phyloP scores from a whole-genome alignment of 768 basidiomycete species.

The Serendipita indica region DNA sequence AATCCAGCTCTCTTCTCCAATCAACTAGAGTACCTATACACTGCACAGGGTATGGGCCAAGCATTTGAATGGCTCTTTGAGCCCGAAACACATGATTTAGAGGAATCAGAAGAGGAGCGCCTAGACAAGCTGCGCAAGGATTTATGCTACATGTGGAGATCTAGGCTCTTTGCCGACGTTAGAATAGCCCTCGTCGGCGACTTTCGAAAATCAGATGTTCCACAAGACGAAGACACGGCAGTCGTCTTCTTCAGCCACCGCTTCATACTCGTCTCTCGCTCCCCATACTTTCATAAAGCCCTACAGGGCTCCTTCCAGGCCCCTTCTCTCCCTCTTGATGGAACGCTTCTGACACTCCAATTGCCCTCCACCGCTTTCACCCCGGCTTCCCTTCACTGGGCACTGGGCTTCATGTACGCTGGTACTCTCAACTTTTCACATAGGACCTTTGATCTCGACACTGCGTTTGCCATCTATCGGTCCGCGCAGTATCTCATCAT shows the following conservation, averaged over 20 bases:
- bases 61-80: constrained; percentile 83
- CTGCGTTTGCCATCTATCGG: constrained; percentile 78
- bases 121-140: constrained; percentile 84
- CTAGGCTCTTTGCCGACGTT: constrained; percentile 84
- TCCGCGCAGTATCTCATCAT: constrained; percentile 70
- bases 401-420: constrained; percentile 86
- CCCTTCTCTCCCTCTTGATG: constrained; percentile 21
- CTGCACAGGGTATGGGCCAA: constrained; percentile 76
- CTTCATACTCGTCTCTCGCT: constrained; percentile 81
- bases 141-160: constrained; percentile 93
- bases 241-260: constrained; percentile 85
- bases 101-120: constrained; percentile 37
- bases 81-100: constrained; percentile 26
- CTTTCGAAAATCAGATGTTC: constrained; percentile 25
- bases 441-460: constrained; percentile 81
- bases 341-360: constrained; percentile 43
- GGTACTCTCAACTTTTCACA: constrained; percentile 90
- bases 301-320: constrained; percentile 49
- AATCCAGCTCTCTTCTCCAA: constrained; percentile 75
- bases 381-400: constrained; percentile 84
- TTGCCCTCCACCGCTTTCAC: constrained; percentile 91
- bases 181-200: constrained; percentile 62
- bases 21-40: constrained; percentile 89
- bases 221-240: constrained; percentile 48
- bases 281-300: constrained; percentile 70